Conservation (phyloP, 148 eudicot species). For the Camellia granthamiana region DNA sequence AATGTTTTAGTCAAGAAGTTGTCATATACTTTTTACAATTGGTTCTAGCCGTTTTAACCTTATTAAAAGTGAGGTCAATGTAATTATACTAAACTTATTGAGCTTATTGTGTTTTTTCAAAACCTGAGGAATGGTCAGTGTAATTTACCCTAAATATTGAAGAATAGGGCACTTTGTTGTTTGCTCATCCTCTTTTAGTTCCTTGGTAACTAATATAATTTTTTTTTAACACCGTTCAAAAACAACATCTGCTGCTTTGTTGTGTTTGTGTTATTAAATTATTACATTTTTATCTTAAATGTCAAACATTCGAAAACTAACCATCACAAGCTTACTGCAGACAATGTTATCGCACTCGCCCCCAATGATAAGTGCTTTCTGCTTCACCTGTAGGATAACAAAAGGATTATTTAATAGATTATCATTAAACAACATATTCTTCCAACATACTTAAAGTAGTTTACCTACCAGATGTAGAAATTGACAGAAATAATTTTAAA, state of each 20-base stretch:
- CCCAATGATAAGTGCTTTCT: constrained; percentile 61
- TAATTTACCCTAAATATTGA: no score
- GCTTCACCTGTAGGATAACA: constrained; percentile 51
- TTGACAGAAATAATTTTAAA: not conserved
- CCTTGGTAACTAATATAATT: no score
- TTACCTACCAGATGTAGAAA: not conserved
- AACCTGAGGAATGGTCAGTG: no score
- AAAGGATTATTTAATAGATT: not conserved
- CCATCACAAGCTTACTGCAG: constrained; percentile 52
- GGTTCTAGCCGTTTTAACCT: no score
- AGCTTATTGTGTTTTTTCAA: no score
- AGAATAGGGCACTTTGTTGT: no score
- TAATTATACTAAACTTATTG: no score
- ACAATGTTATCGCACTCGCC: constrained; percentile 67
- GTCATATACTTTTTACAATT: not conserved
- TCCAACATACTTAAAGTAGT: not conserved
- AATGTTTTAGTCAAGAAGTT: not conserved
- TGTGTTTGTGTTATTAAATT: no score
- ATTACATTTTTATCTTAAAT: not conserved
- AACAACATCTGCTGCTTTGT: no score
- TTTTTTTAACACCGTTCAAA: no score
- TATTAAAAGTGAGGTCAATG: no score
- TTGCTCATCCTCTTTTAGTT: no score
- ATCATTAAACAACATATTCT: not conserved
- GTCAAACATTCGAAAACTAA: constrained; percentile 19